Evolutionary conservation across 2,329 filamentous ascomycete genomes (phyloP).

Genomic region (Sarocladium brachiariae): DNA sequence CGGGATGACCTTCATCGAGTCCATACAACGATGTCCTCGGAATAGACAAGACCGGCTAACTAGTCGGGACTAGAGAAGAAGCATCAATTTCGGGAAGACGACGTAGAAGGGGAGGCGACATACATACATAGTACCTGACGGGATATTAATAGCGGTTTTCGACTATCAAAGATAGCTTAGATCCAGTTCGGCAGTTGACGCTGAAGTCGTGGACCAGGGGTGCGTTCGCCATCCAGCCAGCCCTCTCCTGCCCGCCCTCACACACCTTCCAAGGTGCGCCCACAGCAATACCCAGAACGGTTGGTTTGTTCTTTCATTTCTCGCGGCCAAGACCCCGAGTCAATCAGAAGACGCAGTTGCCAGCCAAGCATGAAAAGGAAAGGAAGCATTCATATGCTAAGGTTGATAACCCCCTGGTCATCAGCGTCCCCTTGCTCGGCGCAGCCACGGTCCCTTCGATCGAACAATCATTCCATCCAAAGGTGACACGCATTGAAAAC

Average conservation of each 20-base stretch:
- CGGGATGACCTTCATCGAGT: neutral
- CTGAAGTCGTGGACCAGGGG: neutral
- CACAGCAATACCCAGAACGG: too few species aligned
- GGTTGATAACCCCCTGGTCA: neutral
- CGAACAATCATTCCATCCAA: neutral
- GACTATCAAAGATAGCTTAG: slow-evolving; percentile 1
- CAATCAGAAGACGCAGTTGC: neutral
- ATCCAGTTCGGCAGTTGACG: neutral
- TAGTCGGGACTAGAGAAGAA: neutral
- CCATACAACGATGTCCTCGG: neutral
- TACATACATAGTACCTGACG: slow-evolving; percentile 1
- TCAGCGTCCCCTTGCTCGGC: slow-evolving; percentile 1
- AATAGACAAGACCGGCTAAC: too few species aligned
- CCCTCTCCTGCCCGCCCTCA: slow-evolving; percentile 4
- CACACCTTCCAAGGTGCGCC: neutral
- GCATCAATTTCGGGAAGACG: neutral
- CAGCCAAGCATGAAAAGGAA: neutral
- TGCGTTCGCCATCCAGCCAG: neutral
- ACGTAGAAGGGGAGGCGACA: slow-evolving; percentile 1
- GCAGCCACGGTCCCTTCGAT: neutral
- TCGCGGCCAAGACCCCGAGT: too few species aligned
- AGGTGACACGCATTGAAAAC: slow-evolving; percentile 9
- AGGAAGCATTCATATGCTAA: neutral
- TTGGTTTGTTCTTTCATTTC: too few species aligned
- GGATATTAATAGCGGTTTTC: slow-evolving; percentile 1